Conservation (phyloP, 805 yeast species). For the Pichia californica region DNA sequence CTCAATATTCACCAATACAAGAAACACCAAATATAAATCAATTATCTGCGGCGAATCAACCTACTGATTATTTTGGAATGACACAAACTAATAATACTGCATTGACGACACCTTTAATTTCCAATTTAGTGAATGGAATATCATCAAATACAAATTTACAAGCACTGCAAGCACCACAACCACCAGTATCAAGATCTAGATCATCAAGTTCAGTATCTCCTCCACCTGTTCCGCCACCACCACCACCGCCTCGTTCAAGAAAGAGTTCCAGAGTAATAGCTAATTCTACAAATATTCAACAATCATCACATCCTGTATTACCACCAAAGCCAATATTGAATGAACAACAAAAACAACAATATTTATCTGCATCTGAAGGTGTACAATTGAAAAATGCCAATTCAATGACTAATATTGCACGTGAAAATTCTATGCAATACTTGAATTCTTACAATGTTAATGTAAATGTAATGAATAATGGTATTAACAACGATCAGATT, state of each 20-base stretch:
- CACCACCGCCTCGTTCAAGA: constrained; percentile 25
- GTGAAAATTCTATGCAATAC: too few species aligned
- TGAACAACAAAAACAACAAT: constrained; percentile 25
- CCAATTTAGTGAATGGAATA: background rate
- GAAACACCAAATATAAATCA: too few species aligned
- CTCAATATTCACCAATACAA: background rate
- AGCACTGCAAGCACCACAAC: constrained; percentile 8
- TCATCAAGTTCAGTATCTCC: constrained; percentile 14
- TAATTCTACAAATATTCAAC: background rate
- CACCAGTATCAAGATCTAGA: constrained; percentile 24
- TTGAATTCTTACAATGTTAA: background rate
- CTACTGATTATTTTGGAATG: constrained; percentile 4
- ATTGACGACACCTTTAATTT: constrained; percentile 1
- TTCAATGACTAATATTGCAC: background rate
- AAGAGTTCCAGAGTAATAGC: constrained; percentile 21
- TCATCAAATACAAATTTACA: background rate
- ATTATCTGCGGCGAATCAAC: too few species aligned
- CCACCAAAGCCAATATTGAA: constrained; percentile 29
- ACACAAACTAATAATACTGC: background rate
- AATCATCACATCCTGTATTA: constrained; percentile 17
- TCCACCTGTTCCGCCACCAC: constrained; percentile 25
- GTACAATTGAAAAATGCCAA: background rate
- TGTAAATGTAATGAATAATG: background rate
- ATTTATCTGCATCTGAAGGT: constrained; percentile 16
- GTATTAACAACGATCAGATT: background rate